Evolutionary conservation across 495 filamentous ascomycete genomes (phyloP).

Genomic region (Podospora bellae-mahoneyi): DNA sequence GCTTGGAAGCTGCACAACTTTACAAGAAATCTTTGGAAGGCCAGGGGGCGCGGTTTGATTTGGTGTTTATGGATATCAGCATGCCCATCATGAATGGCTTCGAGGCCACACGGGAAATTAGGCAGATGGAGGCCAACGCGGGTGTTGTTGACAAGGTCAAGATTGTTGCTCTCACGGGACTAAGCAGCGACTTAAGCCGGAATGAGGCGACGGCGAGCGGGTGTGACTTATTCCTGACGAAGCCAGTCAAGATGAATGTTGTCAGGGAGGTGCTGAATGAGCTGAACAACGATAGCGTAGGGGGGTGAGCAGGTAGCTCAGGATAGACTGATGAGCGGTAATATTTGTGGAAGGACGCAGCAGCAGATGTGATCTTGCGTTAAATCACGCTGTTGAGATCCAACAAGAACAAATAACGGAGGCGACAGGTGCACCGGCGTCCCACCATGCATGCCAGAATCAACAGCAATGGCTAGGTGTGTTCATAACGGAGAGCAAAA

Average conservation of each 20-base stretch:
- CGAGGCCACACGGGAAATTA: constrained; percentile 54
- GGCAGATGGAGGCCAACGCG: constrained; percentile 45
- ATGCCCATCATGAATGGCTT: constrained; percentile 68
- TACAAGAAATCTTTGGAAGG: constrained; percentile 32
- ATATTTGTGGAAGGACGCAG: background rate
- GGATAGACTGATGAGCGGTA: background rate
- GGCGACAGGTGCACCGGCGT: too few species aligned
- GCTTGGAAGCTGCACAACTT: constrained; percentile 41
- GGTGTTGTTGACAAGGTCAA: constrained; percentile 33
- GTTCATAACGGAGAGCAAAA: background rate
- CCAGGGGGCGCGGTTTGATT: constrained; percentile 38
- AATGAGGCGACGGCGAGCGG: constrained; percentile 63
- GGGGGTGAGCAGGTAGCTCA: background rate
- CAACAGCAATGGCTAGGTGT: background rate
- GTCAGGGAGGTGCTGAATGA: constrained; percentile 23
- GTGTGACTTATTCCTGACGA: constrained; percentile 66
- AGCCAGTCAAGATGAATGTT: constrained; percentile 53
- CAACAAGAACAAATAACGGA: background rate
- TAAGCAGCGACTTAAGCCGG: constrained; percentile 60
- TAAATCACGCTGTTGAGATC: too few species aligned
- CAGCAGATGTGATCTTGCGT: background rate
- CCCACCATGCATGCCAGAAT: background rate
- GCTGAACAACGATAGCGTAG: background rate
- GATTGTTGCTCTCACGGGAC: constrained; percentile 67
- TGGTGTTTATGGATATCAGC: constrained; percentile 63